Evolutionary conservation across 108 stramenopile genomes (phyloP).

Genomic region (Asterionellopsis glacialis): DNA sequence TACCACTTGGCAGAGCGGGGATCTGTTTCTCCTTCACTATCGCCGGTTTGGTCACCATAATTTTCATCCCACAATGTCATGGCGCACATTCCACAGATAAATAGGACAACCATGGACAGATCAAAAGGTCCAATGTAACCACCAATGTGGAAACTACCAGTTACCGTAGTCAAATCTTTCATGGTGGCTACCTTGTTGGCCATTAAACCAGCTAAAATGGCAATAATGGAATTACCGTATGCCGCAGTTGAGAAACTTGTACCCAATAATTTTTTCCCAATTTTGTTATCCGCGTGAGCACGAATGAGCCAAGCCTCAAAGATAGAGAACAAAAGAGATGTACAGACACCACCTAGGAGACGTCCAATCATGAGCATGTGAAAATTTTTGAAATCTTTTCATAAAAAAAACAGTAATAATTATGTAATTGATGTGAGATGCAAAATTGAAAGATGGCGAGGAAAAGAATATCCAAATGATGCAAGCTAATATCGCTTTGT

Average conservation of each 20-base stretch:
- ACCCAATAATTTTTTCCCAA: slow-evolving; percentile 52
- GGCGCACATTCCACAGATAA: slow-evolving; percentile 64
- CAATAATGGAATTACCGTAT: slow-evolving; percentile 88
- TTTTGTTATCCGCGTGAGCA: slow-evolving; percentile 65
- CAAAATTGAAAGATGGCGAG: neutral
- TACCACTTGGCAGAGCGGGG: slow-evolving; percentile 25
- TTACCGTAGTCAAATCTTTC: slow-evolving; percentile 25
- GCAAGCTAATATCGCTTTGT: neutral
- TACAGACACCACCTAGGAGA: slow-evolving; percentile 90
- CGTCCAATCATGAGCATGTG: slow-evolving; percentile 88
- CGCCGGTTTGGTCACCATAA: slow-evolving; percentile 63
- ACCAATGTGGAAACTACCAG: slow-evolving; percentile 48
- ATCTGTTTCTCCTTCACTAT: slow-evolving; percentile 4
- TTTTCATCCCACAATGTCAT: slow-evolving; percentile 91
- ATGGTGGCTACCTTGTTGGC: slow-evolving; percentile 64
- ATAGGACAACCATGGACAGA: slow-evolving; percentile 72
- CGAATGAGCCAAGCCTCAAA: slow-evolving; percentile 97
- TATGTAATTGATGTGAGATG: neutral
- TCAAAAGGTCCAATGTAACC: slow-evolving; percentile 95
- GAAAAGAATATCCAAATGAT: neutral
- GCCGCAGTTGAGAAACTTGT: slow-evolving; percentile 88
- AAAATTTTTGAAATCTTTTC: slow-evolving; percentile 73
- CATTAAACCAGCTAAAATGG: slow-evolving; percentile 90
- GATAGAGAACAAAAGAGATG: slow-evolving; percentile 82
- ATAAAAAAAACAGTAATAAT: neutral